Percentiles rank a stretch among this genome's conserved stretches.
phyloP scores from a whole-genome alignment of 2,329 filamentous ascomycete genomes.

The Colletotrichum sp. region DNA sequence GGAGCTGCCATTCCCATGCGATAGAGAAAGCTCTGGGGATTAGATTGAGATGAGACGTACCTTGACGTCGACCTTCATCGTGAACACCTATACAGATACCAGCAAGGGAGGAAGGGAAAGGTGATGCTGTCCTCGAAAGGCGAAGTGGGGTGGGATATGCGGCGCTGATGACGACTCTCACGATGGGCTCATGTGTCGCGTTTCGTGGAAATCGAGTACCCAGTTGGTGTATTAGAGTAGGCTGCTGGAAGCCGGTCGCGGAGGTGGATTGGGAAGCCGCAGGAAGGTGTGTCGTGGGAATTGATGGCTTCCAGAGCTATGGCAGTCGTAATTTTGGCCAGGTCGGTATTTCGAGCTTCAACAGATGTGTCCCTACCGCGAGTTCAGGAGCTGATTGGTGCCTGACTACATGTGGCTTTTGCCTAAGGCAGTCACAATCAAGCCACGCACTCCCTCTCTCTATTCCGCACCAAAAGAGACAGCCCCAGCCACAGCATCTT shows the following conservation, averaged over 20 bases:
- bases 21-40: not conserved
- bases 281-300: conserved; percentile 11
- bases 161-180: conserved; percentile 6
- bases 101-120: conserved; percentile 13
- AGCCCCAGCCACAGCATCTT: not conserved
- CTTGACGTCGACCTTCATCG: conserved; percentile 24
- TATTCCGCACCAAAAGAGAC: not conserved
- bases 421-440: not conserved
- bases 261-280: not conserved
- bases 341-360: conserved; percentile 23
- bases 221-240: not conserved
- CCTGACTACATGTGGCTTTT: conserved; percentile 15
- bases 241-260: conserved; percentile 22
- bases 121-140: conserved; percentile 15
- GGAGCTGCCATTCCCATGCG: not conserved
- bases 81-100: conserved; percentile 6
- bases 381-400: conserved; percentile 21
- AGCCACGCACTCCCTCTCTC: not conserved
- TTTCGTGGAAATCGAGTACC: not conserved
- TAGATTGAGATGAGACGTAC: not conserved
- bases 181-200: conserved; percentile 1
- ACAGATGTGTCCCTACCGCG: conserved; percentile 24
- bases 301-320: conserved; percentile 25
- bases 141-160: conserved; percentile 15
- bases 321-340: conserved; percentile 22